A percentile compares a stretch with the other conserved stretches of the same genome.
These are phyloP conservation scores for Abrus pulchellus DNA, from an alignment of 306 rosid genomes.

Conservation along the genomic window DNA sequence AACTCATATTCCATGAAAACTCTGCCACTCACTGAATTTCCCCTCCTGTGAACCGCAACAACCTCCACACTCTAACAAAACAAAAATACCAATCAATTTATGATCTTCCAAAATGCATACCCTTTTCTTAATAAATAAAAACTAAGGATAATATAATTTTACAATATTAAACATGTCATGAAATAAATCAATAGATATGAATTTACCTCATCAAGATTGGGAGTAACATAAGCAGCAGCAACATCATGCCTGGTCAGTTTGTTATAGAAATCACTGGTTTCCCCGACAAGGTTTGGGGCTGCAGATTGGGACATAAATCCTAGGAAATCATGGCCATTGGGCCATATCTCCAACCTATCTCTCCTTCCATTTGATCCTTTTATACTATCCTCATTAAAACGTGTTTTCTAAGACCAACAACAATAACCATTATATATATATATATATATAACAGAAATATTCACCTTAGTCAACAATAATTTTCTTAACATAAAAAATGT, in stretches of 20 bases:
- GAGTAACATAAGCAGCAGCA: conserved; percentile 22
- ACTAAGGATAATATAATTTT: background rate
- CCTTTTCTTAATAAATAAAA: background rate
- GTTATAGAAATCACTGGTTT: conserved; percentile 43
- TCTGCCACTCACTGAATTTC: conserved; percentile 47
- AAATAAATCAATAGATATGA: background rate
- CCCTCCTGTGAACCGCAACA: conserved; percentile 79
- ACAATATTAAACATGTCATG: conserved; percentile 4
- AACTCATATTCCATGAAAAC: conserved; percentile 86
- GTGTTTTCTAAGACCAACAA: conserved; percentile 62
- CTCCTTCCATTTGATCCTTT: conserved; percentile 43
- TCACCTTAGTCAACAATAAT: background rate
- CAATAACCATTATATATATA: no score
- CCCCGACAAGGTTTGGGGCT: conserved; percentile 37
- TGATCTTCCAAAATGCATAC: background rate
- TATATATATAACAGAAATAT: background rate
- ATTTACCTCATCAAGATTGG: conserved; percentile 53
- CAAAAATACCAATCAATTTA: background rate
- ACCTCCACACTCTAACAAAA: conserved; percentile 67
- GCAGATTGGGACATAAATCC: conserved; percentile 48
- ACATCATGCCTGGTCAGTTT: conserved; percentile 21
- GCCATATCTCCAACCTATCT: conserved; percentile 43
- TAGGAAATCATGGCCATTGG: conserved; percentile 50
- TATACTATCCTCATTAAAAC: conserved; percentile 44
- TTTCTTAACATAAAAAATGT: background rate